Evolutionary conservation across 768 basidiomycete species (phyloP).

Genomic region (Lentinula sp.): DNA sequence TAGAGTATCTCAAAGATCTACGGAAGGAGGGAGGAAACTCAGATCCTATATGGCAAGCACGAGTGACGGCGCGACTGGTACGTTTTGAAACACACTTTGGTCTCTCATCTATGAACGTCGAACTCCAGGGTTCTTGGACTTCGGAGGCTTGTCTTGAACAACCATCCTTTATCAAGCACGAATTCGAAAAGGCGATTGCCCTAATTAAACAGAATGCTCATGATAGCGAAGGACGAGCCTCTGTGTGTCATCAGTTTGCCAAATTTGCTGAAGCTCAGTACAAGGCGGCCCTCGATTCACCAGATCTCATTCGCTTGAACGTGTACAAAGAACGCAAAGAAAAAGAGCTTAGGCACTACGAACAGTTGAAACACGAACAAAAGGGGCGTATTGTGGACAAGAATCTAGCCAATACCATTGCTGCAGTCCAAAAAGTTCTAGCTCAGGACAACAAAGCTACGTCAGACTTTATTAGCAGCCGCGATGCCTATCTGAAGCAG

Average conservation of each 20-base stretch:
- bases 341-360: slow-evolving; percentile 48
- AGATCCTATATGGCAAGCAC: slow-evolving; percentile 4
- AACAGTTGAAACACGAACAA: slow-evolving; percentile 32
- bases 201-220: slow-evolving; percentile 20
- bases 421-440: slow-evolving; percentile 42
- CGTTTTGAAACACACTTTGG: slow-evolving; percentile 13
- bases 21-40: slow-evolving; percentile 6
- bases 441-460: slow-evolving; percentile 46
- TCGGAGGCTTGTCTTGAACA: slow-evolving; percentile 81
- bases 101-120: background rate
- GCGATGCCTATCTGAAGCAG: slow-evolving; percentile 59
- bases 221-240: slow-evolving; percentile 33
- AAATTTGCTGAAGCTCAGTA: slow-evolving; percentile 88
- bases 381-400: slow-evolving; percentile 9
- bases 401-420: slow-evolving; percentile 29
- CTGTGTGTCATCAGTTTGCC: slow-evolving; percentile 77
- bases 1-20: slow-evolving; percentile 56
- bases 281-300: slow-evolving; percentile 58
- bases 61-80: slow-evolving; percentile 51
- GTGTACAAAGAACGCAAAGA: slow-evolving; percentile 69
- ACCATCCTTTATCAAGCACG: slow-evolving; percentile 59
- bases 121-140: slow-evolving; percentile 79
- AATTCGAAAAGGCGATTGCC: slow-evolving; percentile 57
- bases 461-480: slow-evolving; percentile 33
- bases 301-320: slow-evolving; percentile 64